A percentile compares a stretch with the other conserved stretches of the same genome.
Conservation (phyloP, 495 filamentous ascomycete species). For the Aspergillus mulundensis region DNA sequence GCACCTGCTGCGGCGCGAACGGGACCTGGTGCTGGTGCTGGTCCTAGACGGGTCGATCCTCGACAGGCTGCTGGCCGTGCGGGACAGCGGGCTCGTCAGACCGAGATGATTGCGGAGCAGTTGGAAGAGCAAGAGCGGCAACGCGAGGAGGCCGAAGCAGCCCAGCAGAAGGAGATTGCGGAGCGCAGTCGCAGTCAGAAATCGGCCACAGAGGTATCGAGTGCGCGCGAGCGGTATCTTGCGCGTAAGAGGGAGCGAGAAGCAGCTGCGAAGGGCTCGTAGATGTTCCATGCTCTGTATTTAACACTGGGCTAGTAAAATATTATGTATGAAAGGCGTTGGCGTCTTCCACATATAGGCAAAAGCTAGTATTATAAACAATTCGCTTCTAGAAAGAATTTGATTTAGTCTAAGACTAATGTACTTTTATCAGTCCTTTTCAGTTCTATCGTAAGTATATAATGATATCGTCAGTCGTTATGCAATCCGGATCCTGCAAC, state of each 20-base stretch:
- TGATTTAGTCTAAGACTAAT: neutral
- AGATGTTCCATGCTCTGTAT: neutral
- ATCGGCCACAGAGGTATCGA: constrained; percentile 75
- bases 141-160: constrained; percentile 72
- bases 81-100: constrained; percentile 73
- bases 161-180: constrained; percentile 60
- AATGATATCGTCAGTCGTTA: neutral
- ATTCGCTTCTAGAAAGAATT: neutral
- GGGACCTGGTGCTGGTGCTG: constrained; percentile 28
- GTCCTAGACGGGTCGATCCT: constrained; percentile 26
- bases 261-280: constrained; percentile 37
- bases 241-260: constrained; percentile 76
- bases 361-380: neutral
- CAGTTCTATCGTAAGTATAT: neutral
- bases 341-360: neutral
- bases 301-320: neutral
- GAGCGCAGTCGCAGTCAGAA: constrained; percentile 68
- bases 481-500: neutral
- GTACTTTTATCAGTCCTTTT: neutral
- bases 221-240: constrained; percentile 83
- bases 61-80: constrained; percentile 42
- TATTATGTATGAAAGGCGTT: neutral
- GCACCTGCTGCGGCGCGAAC: constrained; percentile 27
- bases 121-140: constrained; percentile 71
- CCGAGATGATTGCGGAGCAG: constrained; percentile 71